Evolutionary conservation across 495 filamentous ascomycete species (phyloP).

Genomic region (Aspergillus taichungensis): DNA sequence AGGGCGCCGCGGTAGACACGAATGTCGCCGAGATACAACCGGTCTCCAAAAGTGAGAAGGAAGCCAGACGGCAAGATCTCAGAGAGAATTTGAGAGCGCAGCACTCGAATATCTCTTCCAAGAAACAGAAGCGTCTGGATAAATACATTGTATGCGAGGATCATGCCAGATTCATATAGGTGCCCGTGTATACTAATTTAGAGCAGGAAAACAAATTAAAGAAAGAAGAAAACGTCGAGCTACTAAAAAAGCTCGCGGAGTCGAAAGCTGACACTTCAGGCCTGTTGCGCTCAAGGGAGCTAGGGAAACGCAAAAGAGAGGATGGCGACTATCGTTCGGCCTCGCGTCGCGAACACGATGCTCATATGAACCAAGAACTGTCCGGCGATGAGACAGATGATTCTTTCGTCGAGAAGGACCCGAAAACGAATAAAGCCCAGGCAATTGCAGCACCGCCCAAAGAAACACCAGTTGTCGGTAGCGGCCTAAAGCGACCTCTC

Average conservation of each 20-base stretch:
- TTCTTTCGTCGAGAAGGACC: constrained; percentile 20
- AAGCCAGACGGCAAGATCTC: constrained; percentile 59
- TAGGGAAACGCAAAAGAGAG: constrained; percentile 49
- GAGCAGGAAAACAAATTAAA: constrained; percentile 75
- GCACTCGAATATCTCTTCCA: constrained; percentile 68
- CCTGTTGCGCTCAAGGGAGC: constrained; percentile 62
- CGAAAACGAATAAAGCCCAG: constrained; percentile 2
- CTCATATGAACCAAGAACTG: constrained; percentile 11
- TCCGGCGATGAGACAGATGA: constrained; percentile 33
- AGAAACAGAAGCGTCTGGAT: constrained; percentile 90
- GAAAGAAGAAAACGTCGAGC: constrained; percentile 83
- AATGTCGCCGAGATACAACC: constrained; percentile 67
- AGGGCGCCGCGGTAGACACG: constrained; percentile 44
- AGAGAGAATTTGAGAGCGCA: constrained; percentile 51
- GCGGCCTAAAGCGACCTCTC: constrained; percentile 79
- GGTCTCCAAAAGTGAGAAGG: constrained; percentile 53
- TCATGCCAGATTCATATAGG: neutral
- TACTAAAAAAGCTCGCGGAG: constrained; percentile 72
- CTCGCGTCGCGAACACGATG: constrained; percentile 1
- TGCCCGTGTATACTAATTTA: constrained; percentile 13
- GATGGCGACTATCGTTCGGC: constrained; percentile 9
- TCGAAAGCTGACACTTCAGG: constrained; percentile 74
- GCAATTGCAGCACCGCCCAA: constrained; percentile 6
- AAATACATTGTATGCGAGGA: constrained; percentile 72
- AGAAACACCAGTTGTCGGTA: constrained; percentile 44